A percentile compares a stretch with the other conserved stretches of the same genome.
Evolutionary conservation across 495 filamentous ascomycete genomes (phyloP).

Genomic region (Copromyces sp.): DNA sequence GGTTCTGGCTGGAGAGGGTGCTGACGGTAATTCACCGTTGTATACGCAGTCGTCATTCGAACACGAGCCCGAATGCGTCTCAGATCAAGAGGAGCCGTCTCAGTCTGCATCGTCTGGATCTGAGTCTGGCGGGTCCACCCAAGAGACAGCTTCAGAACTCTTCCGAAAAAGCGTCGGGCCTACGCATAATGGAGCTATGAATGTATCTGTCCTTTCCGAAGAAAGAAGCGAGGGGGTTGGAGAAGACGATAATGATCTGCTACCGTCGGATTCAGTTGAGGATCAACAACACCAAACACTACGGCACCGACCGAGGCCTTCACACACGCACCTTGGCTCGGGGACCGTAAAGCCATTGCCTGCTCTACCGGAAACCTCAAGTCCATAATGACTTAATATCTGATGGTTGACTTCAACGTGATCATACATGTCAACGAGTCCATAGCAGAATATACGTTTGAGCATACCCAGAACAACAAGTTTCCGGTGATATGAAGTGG

Average conservation of each 20-base stretch:
- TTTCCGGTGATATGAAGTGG: not conserved
- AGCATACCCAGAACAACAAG: not conserved
- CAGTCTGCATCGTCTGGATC: not conserved
- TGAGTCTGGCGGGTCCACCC: not conserved
- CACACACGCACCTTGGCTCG: conserved; percentile 8
- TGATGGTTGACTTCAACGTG: not conserved
- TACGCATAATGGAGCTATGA: not conserved
- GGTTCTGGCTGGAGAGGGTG: not conserved
- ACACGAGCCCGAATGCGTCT: not conserved
- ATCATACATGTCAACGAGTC: not conserved
- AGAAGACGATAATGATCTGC: not conserved
- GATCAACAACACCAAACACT: not conserved
- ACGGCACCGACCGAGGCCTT: not conserved
- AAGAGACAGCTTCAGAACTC: not conserved
- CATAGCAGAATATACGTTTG: not conserved
- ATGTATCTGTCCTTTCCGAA: not conserved
- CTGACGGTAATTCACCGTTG: not conserved
- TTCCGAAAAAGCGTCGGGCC: not conserved
- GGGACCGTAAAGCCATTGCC: conserved; percentile 38
- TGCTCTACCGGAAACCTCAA: conserved; percentile 37
- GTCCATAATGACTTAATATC: conserved; percentile 3
- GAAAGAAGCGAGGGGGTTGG: not conserved
- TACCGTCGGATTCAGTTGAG: not conserved
- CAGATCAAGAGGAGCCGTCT: not conserved
- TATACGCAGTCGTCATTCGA: not conserved